phyloP scores from a whole-genome alignment of 345 rosid species.

The Populus ilicifolia region DNA sequence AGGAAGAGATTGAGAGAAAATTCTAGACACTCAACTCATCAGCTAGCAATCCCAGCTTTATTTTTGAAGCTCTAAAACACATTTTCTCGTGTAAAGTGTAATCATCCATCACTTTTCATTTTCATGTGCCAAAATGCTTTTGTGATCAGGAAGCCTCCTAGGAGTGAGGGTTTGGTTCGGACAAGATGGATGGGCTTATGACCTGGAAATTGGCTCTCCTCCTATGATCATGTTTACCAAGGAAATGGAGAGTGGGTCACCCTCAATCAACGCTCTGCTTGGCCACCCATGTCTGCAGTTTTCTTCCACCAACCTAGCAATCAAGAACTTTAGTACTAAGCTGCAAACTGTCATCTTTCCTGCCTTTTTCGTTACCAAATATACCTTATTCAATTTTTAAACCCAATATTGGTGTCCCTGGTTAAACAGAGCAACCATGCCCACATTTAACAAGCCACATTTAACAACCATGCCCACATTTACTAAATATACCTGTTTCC shows the following conservation, averaged over 20 bases:
- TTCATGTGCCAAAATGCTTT: constrained; percentile 25
- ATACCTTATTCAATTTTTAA: not conserved
- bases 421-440: too few species aligned
- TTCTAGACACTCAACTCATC: not conserved
- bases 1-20: not conserved
- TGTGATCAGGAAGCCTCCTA: constrained; percentile 33
- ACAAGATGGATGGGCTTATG: constrained; percentile 9
- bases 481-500: too few species aligned
- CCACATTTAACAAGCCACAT: too few species aligned
- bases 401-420: constrained; percentile 4
- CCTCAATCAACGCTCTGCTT: constrained; percentile 13
- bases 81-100: constrained; percentile 5
- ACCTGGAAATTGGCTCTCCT: constrained; percentile 5
- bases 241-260: constrained; percentile 18
- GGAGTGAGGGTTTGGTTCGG: constrained; percentile 20
- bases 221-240: constrained; percentile 12
- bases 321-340: not conserved
- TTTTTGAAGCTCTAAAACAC: not conserved
- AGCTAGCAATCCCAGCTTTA: not conserved
- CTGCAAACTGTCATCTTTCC: not conserved
- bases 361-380: too few species aligned
- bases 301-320: not conserved
- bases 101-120: constrained; percentile 17
- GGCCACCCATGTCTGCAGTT: constrained; percentile 8
- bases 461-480: too few species aligned